These are phyloP conservation scores for Barnettozyma californica DNA, from an alignment of 805 yeast species.

Conservation along the genomic window DNA sequence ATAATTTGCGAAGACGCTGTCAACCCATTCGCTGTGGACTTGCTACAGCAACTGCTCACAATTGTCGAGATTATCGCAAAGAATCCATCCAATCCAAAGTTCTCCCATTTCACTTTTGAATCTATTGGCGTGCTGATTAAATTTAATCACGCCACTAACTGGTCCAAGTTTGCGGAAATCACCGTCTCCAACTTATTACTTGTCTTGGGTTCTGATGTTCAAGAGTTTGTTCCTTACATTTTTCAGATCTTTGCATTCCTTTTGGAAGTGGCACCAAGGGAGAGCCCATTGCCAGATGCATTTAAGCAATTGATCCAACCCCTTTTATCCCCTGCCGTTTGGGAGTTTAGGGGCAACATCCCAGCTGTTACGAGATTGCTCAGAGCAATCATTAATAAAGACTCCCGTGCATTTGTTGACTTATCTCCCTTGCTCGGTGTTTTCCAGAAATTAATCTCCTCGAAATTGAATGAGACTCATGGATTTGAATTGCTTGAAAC, in stretches of 20 bases:
- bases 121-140: slow-evolving; percentile 73
- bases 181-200: slow-evolving; percentile 63
- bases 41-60: slow-evolving; percentile 58
- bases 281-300: slow-evolving; percentile 51
- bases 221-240: slow-evolving; percentile 90
- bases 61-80: slow-evolving; percentile 68
- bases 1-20: slow-evolving; percentile 66
- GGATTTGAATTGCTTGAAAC: slow-evolving; percentile 83
- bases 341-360: slow-evolving; percentile 91
- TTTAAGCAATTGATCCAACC: slow-evolving; percentile 72
- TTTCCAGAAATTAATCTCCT: slow-evolving; percentile 88
- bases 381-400: slow-evolving; percentile 51
- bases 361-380: slow-evolving; percentile 88
- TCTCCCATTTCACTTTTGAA: slow-evolving; percentile 88
- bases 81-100: slow-evolving; percentile 94
- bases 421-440: slow-evolving; percentile 86
- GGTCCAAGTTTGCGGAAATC: slow-evolving; percentile 31
- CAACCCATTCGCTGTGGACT: slow-evolving; percentile 38
- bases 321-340: slow-evolving; percentile 78
- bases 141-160: slow-evolving; percentile 33
- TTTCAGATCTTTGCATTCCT: slow-evolving; percentile 84
- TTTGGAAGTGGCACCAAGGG: slow-evolving; percentile 53
- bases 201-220: slow-evolving; percentile 76
- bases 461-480: slow-evolving; percentile 70
- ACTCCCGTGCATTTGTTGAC: slow-evolving; percentile 32